Evolutionary conservation across 2,329 filamentous ascomycete genomes (phyloP), one percentile per base, ranked within the genome.

Genomic region (Raffaelea arxii): DNA sequence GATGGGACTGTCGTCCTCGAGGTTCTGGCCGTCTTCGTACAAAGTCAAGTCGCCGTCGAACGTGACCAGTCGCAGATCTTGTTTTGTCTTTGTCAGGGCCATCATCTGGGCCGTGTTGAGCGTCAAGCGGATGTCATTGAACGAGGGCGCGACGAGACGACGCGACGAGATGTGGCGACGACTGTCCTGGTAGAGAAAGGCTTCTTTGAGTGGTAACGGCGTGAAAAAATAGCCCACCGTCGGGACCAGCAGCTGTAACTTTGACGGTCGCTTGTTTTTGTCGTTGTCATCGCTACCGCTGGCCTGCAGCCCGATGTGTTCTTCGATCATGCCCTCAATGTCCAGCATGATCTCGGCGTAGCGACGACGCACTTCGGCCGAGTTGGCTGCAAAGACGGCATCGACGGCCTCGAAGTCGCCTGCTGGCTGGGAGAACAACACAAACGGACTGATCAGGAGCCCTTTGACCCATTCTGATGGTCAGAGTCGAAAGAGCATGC

Each of bases 21-120:
- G 72, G 53, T 80, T 86, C 56, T 88, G 75, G 12, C 92, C 92
- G 59, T 98, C 86, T 48, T 89, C 85, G 62, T 98, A 98, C 21
- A 98, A 74, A 1, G 92, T 98, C 43, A 98, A 89, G 65, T 98
- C 92, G 65, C 92, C 92, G 64, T 98, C 92, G 61, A 98, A 98
- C 0, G 92, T 98, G 46, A 94, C 83, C 4, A 98, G 75, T 55
- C 92, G 81, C 9, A 96, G 74, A 4, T 79, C 75, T 21, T 84
- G 82, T 39, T 72, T 69, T 18, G 23, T 16, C n/a, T 30, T 4
- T 16, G 88, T 84, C n/a, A 97, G 78, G 35, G 87, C 88, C 82
- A 96, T 89, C 50, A 91, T 74, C 65, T 98, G 92, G 18, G 92
- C 90, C 35, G 92, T 92, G 67, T 98, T 98, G 55, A 98, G 78